These are phyloP conservation scores for Juncus effusus DNA, from an alignment of 176 grass and related monocot genomes.

Conservation along the genomic window DNA sequence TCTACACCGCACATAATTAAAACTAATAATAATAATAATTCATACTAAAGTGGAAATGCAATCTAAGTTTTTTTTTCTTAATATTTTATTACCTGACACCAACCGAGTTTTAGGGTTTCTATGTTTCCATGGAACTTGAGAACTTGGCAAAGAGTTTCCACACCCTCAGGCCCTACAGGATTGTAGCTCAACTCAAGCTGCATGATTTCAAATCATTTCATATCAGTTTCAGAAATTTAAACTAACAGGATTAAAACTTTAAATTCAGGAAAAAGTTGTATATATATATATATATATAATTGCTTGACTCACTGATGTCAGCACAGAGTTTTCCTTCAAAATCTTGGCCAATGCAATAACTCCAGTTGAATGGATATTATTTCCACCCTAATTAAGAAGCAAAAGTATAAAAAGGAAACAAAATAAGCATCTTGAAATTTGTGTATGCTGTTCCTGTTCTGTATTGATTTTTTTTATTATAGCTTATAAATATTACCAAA, in stretches of 20 bases:
- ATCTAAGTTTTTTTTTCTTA: slow-evolving; percentile 21
- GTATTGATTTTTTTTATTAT: no score
- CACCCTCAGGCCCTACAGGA: slow-evolving; percentile 78
- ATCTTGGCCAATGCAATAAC: slow-evolving; percentile 68
- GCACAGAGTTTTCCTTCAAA: slow-evolving; percentile 71
- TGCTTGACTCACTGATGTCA: slow-evolving; percentile 73
- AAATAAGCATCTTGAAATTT: no score
- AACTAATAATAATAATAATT: no score
- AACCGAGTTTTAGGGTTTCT: slow-evolving; percentile 89
- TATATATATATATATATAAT: neutral
- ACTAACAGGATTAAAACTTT: slow-evolving; percentile 8
- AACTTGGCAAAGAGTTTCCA: slow-evolving; percentile 71
- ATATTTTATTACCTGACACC: slow-evolving; percentile 72
- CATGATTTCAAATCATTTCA: slow-evolving; percentile 21
- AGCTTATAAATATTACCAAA: slow-evolving; percentile 43
- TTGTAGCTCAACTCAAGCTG: slow-evolving; percentile 98
- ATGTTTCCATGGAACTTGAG: slow-evolving; percentile 90
- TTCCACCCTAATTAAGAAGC: slow-evolving; percentile 69
- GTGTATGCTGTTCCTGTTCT: no score
- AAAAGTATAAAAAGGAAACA: slow-evolving; percentile 10
- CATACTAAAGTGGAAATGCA: neutral
- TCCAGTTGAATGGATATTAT: slow-evolving; percentile 88
- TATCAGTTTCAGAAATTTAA: slow-evolving; percentile 34
- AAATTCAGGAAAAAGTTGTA: neutral
- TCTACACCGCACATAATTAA: slow-evolving; percentile 38